Conservation (phyloP, 2,329 filamentous ascomycete species). For the Parascedosporium putredinis region DNA sequence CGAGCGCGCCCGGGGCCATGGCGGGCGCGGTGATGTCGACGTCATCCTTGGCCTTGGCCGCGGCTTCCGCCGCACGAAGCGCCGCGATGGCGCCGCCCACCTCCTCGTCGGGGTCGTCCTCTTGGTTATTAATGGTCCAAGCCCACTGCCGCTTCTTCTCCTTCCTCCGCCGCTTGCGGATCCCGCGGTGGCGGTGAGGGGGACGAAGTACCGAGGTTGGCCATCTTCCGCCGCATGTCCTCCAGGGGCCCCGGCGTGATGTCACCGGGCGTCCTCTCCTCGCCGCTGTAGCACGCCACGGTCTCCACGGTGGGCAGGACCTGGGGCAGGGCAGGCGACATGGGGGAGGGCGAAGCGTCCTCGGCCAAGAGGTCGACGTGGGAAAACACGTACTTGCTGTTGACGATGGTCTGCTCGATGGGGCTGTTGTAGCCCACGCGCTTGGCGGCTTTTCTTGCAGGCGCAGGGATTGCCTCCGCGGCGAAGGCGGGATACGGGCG, state of each 20-base stretch:
- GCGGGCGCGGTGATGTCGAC: constrained; percentile 10
- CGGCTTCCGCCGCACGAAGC: constrained; percentile 23
- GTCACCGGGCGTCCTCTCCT: constrained; percentile 49
- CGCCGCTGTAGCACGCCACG: constrained; percentile 36
- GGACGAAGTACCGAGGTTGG: constrained; percentile 32
- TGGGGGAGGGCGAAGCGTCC: constrained; percentile 38
- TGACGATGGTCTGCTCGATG: constrained; percentile 53
- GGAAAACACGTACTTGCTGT: constrained; percentile 49
- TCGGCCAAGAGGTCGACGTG: constrained; percentile 54
- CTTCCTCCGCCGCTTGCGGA: constrained; percentile 42
- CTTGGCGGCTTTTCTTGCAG: constrained; percentile 41
- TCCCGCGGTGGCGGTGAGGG: constrained; percentile 30
- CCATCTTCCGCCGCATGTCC: constrained; percentile 50
- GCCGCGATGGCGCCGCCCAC: constrained; percentile 32
- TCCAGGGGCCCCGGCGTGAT: constrained; percentile 54
- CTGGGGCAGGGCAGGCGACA: constrained; percentile 13
- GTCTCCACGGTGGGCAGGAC: constrained; percentile 35
- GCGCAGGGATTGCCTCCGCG: constrained; percentile 42
- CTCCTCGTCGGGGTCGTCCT: constrained; percentile 31
- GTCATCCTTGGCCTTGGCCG: constrained; percentile 12
- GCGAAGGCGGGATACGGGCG: constrained; percentile 39
- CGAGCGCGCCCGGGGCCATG: constrained; percentile 11
- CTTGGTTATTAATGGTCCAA: constrained; percentile 54
- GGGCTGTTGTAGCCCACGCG: constrained; percentile 54
- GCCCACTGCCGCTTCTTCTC: constrained; percentile 57